phyloP scores from a whole-genome alignment of 306 rosid genomes.

The Vigna mungo region DNA sequence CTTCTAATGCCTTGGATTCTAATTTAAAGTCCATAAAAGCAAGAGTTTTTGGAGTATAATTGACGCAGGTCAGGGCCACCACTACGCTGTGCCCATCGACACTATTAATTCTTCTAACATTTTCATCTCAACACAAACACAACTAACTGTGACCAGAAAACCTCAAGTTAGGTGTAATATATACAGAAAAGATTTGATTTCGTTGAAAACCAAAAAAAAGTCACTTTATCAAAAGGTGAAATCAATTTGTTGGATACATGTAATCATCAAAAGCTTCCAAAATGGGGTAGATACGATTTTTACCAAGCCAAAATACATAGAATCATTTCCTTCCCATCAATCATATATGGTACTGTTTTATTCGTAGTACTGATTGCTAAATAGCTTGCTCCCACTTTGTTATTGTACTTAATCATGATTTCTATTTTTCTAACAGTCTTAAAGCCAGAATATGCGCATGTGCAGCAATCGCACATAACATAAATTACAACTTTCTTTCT shows the following conservation, averaged over 20 bases:
- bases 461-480: conserved; percentile 3
- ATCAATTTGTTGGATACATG: conserved; percentile 48
- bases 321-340: conserved; percentile 44
- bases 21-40: conserved; percentile 33
- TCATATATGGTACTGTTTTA: conserved; percentile 44
- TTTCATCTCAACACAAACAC: not conserved
- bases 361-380: conserved; percentile 41
- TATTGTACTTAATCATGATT: conserved; percentile 37
- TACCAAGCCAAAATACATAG: conserved; percentile 41
- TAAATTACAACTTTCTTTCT: not conserved
- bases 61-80: conserved; percentile 48
- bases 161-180: conserved; percentile 8
- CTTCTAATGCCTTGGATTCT: conserved; percentile 44
- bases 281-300: conserved; percentile 42
- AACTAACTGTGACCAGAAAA: conserved; percentile 37
- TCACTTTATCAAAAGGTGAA: conserved; percentile 52
- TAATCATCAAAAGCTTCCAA: conserved; percentile 60
- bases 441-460: conserved; percentile 45
- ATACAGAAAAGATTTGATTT: conserved; percentile 29
- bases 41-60: conserved; percentile 24
- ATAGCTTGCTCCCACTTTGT: conserved; percentile 45
- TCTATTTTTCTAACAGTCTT: conserved; percentile 17
- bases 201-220: conserved; percentile 31
- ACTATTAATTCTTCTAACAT: conserved; percentile 21
- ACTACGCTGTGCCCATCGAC: not conserved